Base-by-base conservation (phyloP, 1,284 basidiomycete species). In the Ustilago sp. region DNA sequence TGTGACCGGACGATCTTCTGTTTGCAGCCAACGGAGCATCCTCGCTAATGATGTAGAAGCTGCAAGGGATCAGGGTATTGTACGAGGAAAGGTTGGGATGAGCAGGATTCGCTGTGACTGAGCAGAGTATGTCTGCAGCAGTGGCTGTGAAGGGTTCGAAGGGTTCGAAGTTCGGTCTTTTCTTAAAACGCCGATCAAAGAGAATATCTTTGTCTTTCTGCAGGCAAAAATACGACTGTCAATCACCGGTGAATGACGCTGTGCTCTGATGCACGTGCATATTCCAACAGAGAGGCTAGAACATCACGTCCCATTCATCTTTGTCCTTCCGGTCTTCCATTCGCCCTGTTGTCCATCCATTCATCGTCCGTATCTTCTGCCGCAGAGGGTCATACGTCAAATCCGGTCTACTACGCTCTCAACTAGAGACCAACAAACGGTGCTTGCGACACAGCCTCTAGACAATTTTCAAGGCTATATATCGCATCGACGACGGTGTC, bases 181-280 rank as follows among this genome's bases (percentile, higher is more conserved):
- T 50, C 48, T 50, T 50, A 50, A 28, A 53, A 53, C 31, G 32
- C 43, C n/a, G 43, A 45, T 35, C 51, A 34, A 53, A 38, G 34
- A 6, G n/a, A 35, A 53, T 28, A 28, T 28, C 23, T 28, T 28
- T 28, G 6, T 17, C 17, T 15, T 47, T 32, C 31, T 43, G 23
- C 39, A 50, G 48, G 28, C 8, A 12, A 32, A 32, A 50, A 50
- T 36, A 19, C 38, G 51, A 47, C 43, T 43, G n/a, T 35, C 53
- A 62, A 55, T 47, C 31, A 53, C 60, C 36, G 54, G 35, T 48
- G 15, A 35, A 61, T 67, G 65, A 67, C 65, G 65, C 35, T 67
- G 65, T 59, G 56, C 15, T 31, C 47, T 43, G 11, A 39, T 38
- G 63, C 63, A 64, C 57, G 63, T 66, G 63, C 57, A 59, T 66